Percentiles rank a stretch among this genome's conserved stretches.
Conservation (phyloP, 2,329 filamentous ascomycete species). For the Colletotrichum camelliae region DNA sequence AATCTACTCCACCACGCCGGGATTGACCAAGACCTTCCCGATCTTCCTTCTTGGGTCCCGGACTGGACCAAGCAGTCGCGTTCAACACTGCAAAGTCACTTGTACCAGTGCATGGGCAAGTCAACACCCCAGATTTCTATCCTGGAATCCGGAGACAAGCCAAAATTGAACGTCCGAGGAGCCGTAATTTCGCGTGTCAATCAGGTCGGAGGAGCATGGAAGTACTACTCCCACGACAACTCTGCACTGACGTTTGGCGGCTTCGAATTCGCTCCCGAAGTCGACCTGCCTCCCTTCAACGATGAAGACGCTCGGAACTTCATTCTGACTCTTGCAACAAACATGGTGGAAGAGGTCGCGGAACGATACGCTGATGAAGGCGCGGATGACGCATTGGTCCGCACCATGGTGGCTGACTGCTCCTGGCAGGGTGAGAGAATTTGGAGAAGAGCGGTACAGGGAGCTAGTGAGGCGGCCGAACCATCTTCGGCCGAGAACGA, state of each 20-base stretch:
- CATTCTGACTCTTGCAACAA: not conserved
- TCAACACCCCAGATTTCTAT: not conserved
- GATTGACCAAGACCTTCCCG: not conserved
- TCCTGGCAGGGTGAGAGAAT: not conserved
- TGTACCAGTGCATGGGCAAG: not conserved
- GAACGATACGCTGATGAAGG: not conserved
- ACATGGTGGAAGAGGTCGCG: not conserved
- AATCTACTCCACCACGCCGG: not conserved
- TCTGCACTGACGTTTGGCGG: not conserved
- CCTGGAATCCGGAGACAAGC: not conserved
- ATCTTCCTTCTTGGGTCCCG: not conserved
- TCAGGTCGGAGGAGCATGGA: not conserved
- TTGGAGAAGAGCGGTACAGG: not conserved
- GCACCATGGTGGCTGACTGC: not conserved
- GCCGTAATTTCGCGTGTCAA: not conserved
- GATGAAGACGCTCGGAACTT: conserved; percentile 6
- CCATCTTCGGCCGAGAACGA: not conserved
- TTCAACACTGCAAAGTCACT: not conserved
- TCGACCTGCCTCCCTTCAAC: not conserved
- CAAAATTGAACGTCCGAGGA: not conserved
- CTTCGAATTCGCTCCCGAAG: not conserved
- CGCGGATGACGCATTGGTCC: not conserved
- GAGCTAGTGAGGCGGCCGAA: not conserved
- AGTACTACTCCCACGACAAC: not conserved
- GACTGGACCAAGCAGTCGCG: conserved; percentile 9